Conservation (phyloP, 2,329 filamentous ascomycete genomes). For the Apiospora pterosperma region DNA sequence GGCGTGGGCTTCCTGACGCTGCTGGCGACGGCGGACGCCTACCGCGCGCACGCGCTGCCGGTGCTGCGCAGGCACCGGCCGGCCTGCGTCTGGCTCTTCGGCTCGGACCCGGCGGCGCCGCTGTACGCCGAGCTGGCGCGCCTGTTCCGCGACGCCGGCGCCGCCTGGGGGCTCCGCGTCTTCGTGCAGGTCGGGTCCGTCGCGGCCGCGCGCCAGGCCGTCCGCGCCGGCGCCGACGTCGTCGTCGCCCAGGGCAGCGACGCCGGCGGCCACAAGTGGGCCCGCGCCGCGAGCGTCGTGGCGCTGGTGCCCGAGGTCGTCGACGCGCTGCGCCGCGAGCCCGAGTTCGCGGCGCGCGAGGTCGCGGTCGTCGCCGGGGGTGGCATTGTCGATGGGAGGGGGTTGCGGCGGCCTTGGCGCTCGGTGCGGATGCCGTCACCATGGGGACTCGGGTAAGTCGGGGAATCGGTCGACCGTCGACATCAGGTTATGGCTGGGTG, state of each 20-base stretch:
- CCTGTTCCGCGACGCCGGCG: constrained; percentile 2
- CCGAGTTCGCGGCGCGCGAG: constrained; percentile 26
- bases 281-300: constrained; percentile 50
- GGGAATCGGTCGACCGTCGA: too few relatives aligned
- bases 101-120: constrained; percentile 9
- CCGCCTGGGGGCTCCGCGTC: constrained; percentile 36
- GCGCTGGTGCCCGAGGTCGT: constrained; percentile 55
- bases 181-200: constrained; percentile 63
- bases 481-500: too few relatives aligned
- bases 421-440: constrained; percentile 33
- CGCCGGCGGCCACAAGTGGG: constrained; percentile 61
- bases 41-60: not conserved
- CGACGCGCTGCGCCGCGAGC: constrained; percentile 35
- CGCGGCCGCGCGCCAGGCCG: constrained; percentile 46
- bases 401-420: constrained; percentile 40
- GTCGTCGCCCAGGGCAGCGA: constrained; percentile 62
- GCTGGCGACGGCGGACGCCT: not conserved
- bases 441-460: constrained; percentile 25
- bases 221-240: constrained; percentile 49
- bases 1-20: constrained; percentile 5
- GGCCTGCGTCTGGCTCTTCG: constrained; percentile 8
- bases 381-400: constrained; percentile 42
- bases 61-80: not conserved
- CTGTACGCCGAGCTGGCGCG: not conserved
- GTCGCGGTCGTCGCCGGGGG: constrained; percentile 39